phyloP scores from a whole-genome alignment of 768 basidiomycete species.

The Termitomyces sp. region DNA sequence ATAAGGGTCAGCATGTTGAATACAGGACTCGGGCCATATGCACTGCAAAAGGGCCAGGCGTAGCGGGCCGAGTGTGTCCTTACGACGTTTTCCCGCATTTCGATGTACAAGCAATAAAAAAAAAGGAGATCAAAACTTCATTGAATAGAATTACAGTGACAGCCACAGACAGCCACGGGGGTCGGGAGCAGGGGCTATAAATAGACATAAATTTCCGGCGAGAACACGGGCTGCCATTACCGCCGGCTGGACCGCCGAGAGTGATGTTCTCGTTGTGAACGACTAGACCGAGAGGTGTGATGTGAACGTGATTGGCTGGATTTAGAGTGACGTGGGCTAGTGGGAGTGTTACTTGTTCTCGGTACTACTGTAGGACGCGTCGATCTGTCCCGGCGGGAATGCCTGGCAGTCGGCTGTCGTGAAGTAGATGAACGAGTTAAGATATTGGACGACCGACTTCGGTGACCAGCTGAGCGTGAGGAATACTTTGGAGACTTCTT shows the following conservation, averaged over 20 bases:
- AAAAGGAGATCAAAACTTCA: not conserved
- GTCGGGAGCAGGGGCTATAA: not conserved
- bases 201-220: not conserved
- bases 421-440: constrained; percentile 10
- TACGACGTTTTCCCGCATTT: not conserved
- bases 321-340: not conserved
- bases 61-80: too few species aligned
- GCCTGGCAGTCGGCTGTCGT: constrained; percentile 4
- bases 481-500: constrained; percentile 12
- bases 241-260: constrained; percentile 10
- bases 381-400: constrained; percentile 3
- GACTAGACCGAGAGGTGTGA: not conserved
- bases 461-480: constrained; percentile 9
- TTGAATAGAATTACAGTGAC: not conserved
- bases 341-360: constrained; percentile 4
- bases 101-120: not conserved
- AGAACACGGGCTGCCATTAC: not conserved
- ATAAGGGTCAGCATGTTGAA: too few species aligned
- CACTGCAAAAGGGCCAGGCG: too few species aligned
- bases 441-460: constrained; percentile 6
- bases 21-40: too few species aligned
- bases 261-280: constrained; percentile 1
- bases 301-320: not conserved
- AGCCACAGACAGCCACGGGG: not conserved
- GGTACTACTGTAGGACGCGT: constrained; percentile 1